Evolutionary conservation across 129 eudicot species (phyloP), one percentile per base, ranked within the genome.

Genomic region (Cynara cardunculus): DNA sequence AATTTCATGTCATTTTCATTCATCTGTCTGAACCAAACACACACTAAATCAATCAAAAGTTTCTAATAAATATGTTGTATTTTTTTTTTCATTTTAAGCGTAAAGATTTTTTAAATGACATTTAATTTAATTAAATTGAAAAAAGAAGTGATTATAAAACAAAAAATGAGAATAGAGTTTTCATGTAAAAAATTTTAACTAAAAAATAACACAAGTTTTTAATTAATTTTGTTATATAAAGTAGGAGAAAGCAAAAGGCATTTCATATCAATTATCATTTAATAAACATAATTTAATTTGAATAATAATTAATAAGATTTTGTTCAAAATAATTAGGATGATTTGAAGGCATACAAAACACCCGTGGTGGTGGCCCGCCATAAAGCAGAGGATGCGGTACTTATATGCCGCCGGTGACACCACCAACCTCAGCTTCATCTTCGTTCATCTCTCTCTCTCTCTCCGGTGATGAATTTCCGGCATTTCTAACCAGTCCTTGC

Each of bases 281-380:
- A 11, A 44, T 44, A 44, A 41, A 41, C 53, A 41, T 41, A 41
- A 41, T 32, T 32, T 34, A 34, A 34, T 34, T 41, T 41, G 59
- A 14, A 46, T 46, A 46, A 13, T 14, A 46, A 14, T 46, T 13
- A 46, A 46, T 14, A 46, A 12, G 59, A 14, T 13, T 46, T 46
- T 46, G 19, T 46, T 46, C 13, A 53, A 53, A 53, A 53, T 41
- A 41, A 41, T 41, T 41, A 41, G 16, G 62, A 53, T 53, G 22
- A 53, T 53, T 53, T 53, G 22, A 53, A 7, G 21, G 66, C 34
- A 64, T 35, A 67, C 28, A 78, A 67, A 67, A 26, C 13, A 68
- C 49, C 69, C n/a, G 22, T 78, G 69, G 59, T 69, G 81, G 68
- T 80, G 81, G 59, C 82, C 88, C 88, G 84, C 94, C 91, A 79